A percentile compares a stretch with the other conserved stretches of the same genome.
Conservation (phyloP, 345 rosid species). For the Dovyalis caffra region DNA sequence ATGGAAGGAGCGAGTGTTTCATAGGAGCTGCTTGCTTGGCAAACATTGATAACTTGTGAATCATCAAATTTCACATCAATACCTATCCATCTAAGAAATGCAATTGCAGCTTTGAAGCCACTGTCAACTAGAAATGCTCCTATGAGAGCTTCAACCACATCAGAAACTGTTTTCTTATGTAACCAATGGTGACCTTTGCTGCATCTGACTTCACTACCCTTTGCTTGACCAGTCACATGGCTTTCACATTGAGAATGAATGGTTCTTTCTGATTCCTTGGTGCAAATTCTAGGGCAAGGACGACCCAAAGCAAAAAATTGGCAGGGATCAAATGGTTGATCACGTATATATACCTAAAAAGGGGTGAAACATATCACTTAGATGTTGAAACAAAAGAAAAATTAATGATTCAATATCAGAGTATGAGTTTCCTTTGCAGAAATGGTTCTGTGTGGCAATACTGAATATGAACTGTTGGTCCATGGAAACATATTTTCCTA, state of each 20-base stretch:
- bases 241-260: slow-evolving; percentile 41
- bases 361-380: neutral
- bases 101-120: slow-evolving; percentile 84
- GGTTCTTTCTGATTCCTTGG: slow-evolving; percentile 36
- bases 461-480: neutral
- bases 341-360: slow-evolving; percentile 78
- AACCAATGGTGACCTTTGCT: slow-evolving; percentile 83
- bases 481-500: neutral
- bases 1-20: slow-evolving; percentile 47
- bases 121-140: slow-evolving; percentile 90
- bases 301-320: slow-evolving; percentile 80
- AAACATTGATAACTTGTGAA: slow-evolving; percentile 49
- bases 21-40: slow-evolving; percentile 53
- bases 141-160: slow-evolving; percentile 86
- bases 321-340: slow-evolving; percentile 71
- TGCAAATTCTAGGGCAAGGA: slow-evolving; percentile 65
- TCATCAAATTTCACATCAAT: slow-evolving; percentile 62
- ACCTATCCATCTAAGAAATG: slow-evolving; percentile 89
- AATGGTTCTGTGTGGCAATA: neutral
- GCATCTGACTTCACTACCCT: slow-evolving; percentile 57
- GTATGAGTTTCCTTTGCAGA: neutral
- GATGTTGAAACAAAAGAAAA: neutral
- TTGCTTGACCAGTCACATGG: slow-evolving; percentile 25
- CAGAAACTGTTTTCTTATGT: slow-evolving; percentile 82
- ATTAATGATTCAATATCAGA: neutral